Percentiles rank a stretch among this genome's conserved stretches.
Conservation (phyloP, 148 eudicot species). For the Spergularia bocconei region DNA sequence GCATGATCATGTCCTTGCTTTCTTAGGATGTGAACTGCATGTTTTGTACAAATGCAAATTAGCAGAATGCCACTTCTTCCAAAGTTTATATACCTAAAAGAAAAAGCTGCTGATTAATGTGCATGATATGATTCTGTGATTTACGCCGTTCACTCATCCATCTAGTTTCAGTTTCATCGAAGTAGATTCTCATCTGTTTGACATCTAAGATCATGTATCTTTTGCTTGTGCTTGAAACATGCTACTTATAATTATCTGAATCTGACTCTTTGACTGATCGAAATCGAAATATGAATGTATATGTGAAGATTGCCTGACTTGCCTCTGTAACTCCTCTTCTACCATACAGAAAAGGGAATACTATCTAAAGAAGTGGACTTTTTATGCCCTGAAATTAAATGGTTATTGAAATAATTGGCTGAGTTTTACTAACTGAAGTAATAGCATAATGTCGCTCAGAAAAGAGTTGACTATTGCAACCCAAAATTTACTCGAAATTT, state of each 20-base stretch:
- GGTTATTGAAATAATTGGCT: background rate
- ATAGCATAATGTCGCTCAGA: background rate
- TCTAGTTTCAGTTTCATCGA: no score
- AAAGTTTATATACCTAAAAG: constrained; percentile 13
- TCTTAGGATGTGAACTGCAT: constrained; percentile 38
- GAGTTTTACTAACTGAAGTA: background rate
- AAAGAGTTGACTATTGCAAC: background rate
- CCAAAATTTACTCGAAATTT: background rate
- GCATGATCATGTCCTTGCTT: constrained; percentile 31
- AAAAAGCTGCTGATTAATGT: background rate
- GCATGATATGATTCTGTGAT: background rate
- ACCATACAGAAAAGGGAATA: no score
- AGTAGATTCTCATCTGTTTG: no score
- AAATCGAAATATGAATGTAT: no score
- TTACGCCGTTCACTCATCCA: background rate
- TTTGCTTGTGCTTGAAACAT: no score
- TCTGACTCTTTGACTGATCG: no score
- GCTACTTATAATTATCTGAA: no score
- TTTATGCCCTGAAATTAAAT: no score
- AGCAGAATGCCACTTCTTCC: constrained; percentile 20
- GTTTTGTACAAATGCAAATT: constrained; percentile 59
- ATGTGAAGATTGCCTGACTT: no score
- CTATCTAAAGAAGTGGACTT: no score
- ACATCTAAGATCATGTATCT: no score
- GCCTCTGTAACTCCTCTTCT: no score